Conservation (phyloP, 2,329 filamentous ascomycete genomes). For the Graphilbum ipis-grandicollis region DNA sequence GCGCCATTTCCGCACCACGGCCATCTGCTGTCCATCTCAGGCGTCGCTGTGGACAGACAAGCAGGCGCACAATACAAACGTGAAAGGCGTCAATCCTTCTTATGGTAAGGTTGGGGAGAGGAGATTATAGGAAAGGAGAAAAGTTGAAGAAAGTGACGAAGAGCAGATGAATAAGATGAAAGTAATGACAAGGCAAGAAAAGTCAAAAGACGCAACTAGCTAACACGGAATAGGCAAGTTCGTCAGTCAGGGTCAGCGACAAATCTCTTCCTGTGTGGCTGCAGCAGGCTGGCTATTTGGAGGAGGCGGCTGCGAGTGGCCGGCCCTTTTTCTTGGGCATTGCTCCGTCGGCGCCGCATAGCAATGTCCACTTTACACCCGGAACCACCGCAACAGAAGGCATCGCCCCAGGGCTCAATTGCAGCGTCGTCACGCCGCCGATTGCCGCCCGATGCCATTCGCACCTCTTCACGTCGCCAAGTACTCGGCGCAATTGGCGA, state of each 20-base stretch:
- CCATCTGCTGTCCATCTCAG: slow-evolving; percentile 50
- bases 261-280: slow-evolving; percentile 56
- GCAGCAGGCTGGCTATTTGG: no score
- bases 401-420: slow-evolving; percentile 8
- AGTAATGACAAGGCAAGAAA: no score
- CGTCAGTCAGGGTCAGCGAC: slow-evolving; percentile 45
- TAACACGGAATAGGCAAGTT: slow-evolving; percentile 33
- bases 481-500: no score
- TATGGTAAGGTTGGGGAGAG: slow-evolving; percentile 21
- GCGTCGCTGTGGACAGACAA: slow-evolving; percentile 49
- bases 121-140: no score
- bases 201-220: no score
- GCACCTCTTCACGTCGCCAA: no score
- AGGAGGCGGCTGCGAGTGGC: no score
- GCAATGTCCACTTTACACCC: slow-evolving; percentile 22
- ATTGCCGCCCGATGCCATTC: slow-evolving; percentile 43
- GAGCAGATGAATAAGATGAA: no score
- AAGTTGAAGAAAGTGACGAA: no score
- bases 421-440: slow-evolving; percentile 23
- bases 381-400: slow-evolving; percentile 3
- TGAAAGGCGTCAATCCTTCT: slow-evolving; percentile 38
- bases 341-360: slow-evolving; percentile 50
- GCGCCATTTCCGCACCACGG: slow-evolving; percentile 48
- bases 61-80: slow-evolving; percentile 53
- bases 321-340: slow-evolving; percentile 51